Percentiles rank a stretch among this genome's conserved stretches.
Evolutionary conservation across 73 alveolate species (phyloP).

Genomic region (Durusdinium trenchii): DNA sequence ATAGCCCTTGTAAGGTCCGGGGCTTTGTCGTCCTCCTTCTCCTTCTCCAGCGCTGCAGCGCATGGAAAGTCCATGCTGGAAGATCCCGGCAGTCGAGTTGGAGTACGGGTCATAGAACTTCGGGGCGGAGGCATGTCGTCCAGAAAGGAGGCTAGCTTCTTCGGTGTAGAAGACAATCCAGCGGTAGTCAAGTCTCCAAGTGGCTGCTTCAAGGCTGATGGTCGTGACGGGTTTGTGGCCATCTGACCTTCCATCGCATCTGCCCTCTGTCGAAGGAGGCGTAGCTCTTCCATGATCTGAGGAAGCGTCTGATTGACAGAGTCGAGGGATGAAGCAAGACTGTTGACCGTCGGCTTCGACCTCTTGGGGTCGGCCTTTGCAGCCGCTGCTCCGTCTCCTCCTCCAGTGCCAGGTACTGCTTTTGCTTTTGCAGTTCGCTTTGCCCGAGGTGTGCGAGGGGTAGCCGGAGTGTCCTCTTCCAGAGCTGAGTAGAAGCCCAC

Average conservation of each 20-base stretch:
- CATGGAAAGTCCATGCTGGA: not conserved
- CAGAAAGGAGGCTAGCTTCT: not conserved
- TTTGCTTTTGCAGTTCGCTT: not conserved
- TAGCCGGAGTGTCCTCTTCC: not conserved
- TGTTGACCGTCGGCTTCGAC: not conserved
- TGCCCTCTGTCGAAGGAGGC: not conserved
- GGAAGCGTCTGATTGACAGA: not conserved
- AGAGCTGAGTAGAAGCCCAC: conserved; percentile 4
- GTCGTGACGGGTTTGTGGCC: not conserved
- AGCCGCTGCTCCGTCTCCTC: not conserved
- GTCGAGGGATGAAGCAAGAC: not conserved
- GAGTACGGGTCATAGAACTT: no score
- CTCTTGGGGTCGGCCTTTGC: not conserved
- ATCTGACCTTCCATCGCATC: not conserved
- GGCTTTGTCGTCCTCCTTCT: not conserved
- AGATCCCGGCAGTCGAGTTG: not conserved
- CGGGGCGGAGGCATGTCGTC: not conserved
- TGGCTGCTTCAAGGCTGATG: not conserved
- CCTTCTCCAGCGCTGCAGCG: not conserved
- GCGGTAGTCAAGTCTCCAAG: not conserved
- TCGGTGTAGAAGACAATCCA: not conserved
- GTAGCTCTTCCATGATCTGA: not conserved
- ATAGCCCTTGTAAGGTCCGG: not conserved
- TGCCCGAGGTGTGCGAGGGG: not conserved
- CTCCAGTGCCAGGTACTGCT: not conserved